These are phyloP conservation scores for Exophiala bonariae DNA, from an alignment of 2,329 filamentous ascomycete species.

Conservation along the genomic window DNA sequence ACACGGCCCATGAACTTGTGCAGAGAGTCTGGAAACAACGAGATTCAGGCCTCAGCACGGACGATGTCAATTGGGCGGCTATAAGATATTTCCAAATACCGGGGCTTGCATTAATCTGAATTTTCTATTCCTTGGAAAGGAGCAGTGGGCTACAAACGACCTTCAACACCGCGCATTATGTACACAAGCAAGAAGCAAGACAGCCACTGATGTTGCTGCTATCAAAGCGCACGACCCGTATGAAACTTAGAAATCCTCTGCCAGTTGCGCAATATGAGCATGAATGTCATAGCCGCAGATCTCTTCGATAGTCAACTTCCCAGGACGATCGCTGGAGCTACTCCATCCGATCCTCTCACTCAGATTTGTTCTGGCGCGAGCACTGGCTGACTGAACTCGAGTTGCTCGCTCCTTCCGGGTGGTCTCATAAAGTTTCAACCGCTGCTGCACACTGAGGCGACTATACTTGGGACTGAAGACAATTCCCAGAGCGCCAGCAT, in stretches of 20 bases:
- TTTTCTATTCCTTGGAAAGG: too few species aligned
- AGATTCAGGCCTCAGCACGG: slow-evolving; percentile 5
- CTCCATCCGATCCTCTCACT: slow-evolving; percentile 35
- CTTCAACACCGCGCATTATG: background rate
- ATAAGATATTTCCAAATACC: slow-evolving; percentile 32
- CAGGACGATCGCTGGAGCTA: slow-evolving; percentile 28
- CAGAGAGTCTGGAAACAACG: slow-evolving; percentile 40
- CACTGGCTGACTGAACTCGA: slow-evolving; percentile 27
- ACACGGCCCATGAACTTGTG: slow-evolving; percentile 41
- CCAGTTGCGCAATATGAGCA: slow-evolving; percentile 14
- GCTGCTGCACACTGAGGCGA: slow-evolving; percentile 25
- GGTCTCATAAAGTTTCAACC: slow-evolving; percentile 31
- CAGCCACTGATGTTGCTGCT: too few species aligned
- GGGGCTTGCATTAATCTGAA: slow-evolving; percentile 29
- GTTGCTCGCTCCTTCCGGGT: slow-evolving; percentile 28
- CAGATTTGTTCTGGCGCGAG: slow-evolving; percentile 30
- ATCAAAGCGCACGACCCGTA: too few species aligned
- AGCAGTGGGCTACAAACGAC: background rate
- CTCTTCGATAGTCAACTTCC: slow-evolving; percentile 36
- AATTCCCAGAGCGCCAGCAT: slow-evolving; percentile 40
- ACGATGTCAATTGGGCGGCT: slow-evolving; percentile 32
- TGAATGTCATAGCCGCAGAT: slow-evolving; percentile 35
- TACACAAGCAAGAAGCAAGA: background rate
- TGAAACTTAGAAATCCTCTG: background rate
- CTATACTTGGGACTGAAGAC: slow-evolving; percentile 32